Percentiles rank a stretch among this genome's conserved stretches.
Evolutionary conservation across 1,284 basidiomycete genomes (phyloP).

Genomic region (Malassezia obtusa): DNA sequence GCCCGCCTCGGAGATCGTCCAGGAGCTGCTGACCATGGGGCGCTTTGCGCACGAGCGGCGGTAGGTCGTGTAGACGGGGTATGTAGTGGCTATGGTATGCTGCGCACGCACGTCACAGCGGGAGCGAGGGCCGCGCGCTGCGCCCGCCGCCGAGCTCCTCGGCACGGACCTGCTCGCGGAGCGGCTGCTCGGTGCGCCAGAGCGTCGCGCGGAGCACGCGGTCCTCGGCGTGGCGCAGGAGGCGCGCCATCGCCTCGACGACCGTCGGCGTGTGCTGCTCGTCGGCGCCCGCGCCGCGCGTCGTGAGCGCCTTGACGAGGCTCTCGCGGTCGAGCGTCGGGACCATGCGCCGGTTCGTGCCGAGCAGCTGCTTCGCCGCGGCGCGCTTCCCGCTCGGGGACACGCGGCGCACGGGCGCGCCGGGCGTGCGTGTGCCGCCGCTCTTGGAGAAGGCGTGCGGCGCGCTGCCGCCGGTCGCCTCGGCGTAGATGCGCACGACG

Average conservation of each 20-base stretch:
- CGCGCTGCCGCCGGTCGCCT: constrained; percentile 15
- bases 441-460: constrained; percentile 1
- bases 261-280: constrained; percentile 10
- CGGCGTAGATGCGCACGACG: constrained; percentile 25
- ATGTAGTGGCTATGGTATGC: background rate
- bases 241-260: constrained; percentile 13
- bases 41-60: background rate
- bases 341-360: constrained; percentile 21
- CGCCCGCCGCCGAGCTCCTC: constrained; percentile 17
- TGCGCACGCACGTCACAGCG: background rate
- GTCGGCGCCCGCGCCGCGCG: background rate
- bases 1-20: constrained; percentile 2
- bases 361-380: constrained; percentile 34
- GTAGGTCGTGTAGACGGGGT: background rate
- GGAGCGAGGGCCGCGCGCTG: background rate
- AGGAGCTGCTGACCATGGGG: constrained; percentile 14
- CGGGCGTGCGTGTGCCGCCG: background rate
- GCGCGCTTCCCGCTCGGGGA: constrained; percentile 36
- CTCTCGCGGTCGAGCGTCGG: constrained; percentile 15
- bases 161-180: constrained; percentile 2
- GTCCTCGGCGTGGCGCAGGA: constrained; percentile 6
- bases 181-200: constrained; percentile 6
- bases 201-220: constrained; percentile 7
- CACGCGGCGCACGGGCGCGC: constrained; percentile 9
- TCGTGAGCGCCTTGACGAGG: constrained; percentile 15